Evolutionary conservation across 257 asterid genomes (phyloP).

Genomic region (Cruciata laevipes): DNA sequence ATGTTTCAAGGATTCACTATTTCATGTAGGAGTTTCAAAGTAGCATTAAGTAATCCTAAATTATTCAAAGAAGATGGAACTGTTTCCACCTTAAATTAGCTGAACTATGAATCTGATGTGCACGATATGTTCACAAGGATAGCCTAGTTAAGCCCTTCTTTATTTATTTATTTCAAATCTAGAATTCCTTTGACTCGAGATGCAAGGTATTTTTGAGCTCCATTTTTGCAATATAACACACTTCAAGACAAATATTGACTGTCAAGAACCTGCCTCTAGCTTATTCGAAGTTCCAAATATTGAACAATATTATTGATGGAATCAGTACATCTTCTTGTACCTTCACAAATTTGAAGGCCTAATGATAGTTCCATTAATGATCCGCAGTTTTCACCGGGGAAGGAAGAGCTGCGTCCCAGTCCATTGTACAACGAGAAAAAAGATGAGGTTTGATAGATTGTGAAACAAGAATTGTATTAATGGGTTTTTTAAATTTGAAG

Average conservation of each 20-base stretch:
- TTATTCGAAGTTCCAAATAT: not conserved
- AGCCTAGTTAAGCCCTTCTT: not conserved
- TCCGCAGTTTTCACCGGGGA: conserved; percentile 54
- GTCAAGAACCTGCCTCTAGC: not conserved
- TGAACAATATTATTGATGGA: not conserved
- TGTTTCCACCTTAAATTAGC: not conserved
- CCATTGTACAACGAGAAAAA: conserved; percentile 34
- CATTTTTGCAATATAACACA: not conserved
- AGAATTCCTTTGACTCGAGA: not conserved
- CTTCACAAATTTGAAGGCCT: not conserved
- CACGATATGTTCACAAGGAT: conserved; percentile 6
- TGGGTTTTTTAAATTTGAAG: not conserved
- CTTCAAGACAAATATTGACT: not conserved
- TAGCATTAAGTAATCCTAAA: not conserved
- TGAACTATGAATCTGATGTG: not conserved
- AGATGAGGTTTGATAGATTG: conserved; percentile 38
- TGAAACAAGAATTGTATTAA: not conserved
- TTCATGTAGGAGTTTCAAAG: not conserved
- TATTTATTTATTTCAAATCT: not conserved
- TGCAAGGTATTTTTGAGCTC: not conserved
- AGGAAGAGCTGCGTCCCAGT: conserved; percentile 43
- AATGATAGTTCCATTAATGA: not conserved
- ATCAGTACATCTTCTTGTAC: conserved; percentile 4
- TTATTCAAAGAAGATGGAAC: not conserved
- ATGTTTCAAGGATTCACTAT: not conserved